Base-by-base conservation (phyloP, 306 rosid species). In the Alnus glutinosa region DNA sequence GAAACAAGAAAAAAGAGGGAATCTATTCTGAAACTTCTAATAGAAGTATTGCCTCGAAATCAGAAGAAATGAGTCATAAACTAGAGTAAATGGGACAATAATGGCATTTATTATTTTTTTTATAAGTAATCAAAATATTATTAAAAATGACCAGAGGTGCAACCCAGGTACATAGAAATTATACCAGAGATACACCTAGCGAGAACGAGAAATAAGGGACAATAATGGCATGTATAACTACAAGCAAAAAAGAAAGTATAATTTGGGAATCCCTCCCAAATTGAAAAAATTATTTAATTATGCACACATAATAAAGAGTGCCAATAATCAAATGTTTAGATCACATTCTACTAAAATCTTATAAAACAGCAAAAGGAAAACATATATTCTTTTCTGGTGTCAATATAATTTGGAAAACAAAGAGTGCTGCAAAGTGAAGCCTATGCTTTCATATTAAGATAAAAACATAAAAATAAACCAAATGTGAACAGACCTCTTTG, bases 401-500 rank as follows among this genome's bases (percentile, higher is more conserved):
- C 46, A 42, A 5, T 6, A 42, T 42, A 42, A 47, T 16, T 15
- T 19, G 32, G 63, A 32, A 54, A 63, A 13, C 55, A 18, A 18
- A 10, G 19, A 34, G 61, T 28, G 44, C 59, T 12, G 76, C 39
- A n/a, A 2, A 39, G 19, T 46, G 30, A 58, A 70, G 66, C 23
- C 32, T 50, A 30, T 23, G 55, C 10, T 78, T 30, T 6, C 64
- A 30, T 66, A 55, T 50, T n/a, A 66, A 32, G 19, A 28, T 4
- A 54, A 61, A 68, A 73, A 54, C 77, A 68, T 59, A 71, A 37
- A 69, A 54, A 76, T 5, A 82, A 84, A 70, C 55, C 64, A 78
- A 69, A 64, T 75, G 57, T 54, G 23, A 75, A 73, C 86, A 50
- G 63, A 95, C 99, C 97, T 93, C 99, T 76, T 86, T 93, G 50